Evolutionary conservation across 495 filamentous ascomycete genomes (phyloP).

Genomic region (Paragyromitra xinjiangensis): DNA sequence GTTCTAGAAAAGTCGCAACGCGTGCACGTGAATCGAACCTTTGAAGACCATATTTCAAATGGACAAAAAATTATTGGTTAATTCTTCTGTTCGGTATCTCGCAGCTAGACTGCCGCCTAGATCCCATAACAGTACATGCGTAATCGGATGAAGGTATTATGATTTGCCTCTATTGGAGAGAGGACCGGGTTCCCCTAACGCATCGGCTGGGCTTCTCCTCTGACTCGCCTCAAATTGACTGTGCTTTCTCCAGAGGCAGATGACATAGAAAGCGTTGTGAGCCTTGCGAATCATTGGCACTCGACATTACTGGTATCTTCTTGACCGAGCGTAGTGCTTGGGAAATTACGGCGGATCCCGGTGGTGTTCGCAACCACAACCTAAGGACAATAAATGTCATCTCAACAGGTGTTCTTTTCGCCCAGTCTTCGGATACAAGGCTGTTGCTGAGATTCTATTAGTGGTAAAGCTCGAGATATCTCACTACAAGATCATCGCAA

Average conservation of each 20-base stretch:
- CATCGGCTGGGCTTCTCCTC: constrained; percentile 23
- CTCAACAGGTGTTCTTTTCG: background rate
- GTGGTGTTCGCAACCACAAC: constrained; percentile 4
- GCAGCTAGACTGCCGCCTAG: constrained; percentile 39
- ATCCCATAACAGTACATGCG: constrained; percentile 19
- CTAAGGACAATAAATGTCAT: constrained; percentile 10
- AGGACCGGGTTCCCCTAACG: background rate
- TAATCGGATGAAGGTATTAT: constrained; percentile 26
- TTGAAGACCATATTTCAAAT: constrained; percentile 10
- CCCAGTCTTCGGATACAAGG: constrained; percentile 16
- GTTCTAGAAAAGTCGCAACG: constrained; percentile 22
- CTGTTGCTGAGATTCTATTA: constrained; percentile 5
- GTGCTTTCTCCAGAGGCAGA: background rate
- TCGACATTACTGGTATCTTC: constrained; percentile 3
- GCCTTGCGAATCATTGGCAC: constrained; percentile 28
- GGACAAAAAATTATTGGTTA: constrained; percentile 26
- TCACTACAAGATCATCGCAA: constrained; percentile 8
- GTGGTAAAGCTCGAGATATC: background rate
- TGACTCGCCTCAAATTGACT: constrained; percentile 41
- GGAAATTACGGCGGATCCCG: constrained; percentile 19
- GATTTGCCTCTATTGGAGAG: constrained; percentile 23
- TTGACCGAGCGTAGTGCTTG: background rate
- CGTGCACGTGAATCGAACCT: constrained; percentile 16
- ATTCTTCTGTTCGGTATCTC: constrained; percentile 11
- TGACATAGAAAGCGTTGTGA: constrained; percentile 20